phyloP scores from a whole-genome alignment of 768 basidiomycete genomes.

The Xanthoconium stramineum region DNA sequence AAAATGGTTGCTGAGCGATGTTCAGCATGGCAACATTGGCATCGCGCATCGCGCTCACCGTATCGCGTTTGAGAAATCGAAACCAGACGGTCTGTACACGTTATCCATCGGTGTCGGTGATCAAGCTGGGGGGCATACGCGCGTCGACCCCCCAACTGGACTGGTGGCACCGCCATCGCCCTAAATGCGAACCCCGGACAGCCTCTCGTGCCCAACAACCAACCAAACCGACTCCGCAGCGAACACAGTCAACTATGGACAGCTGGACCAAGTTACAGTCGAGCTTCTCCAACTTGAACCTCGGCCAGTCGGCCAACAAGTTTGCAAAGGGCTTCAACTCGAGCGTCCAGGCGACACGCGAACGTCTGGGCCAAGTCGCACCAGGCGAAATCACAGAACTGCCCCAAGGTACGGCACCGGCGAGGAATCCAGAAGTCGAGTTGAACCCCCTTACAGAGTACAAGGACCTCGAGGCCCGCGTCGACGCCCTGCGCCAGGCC shows the following conservation, averaged over 20 bases:
- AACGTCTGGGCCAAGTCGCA: slow-evolving; percentile 86
- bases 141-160: slow-evolving; percentile 6
- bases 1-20: slow-evolving; percentile 60
- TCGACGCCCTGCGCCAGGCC: slow-evolving; percentile 83
- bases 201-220: neutral
- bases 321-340: slow-evolving; percentile 77
- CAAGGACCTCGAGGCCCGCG: slow-evolving; percentile 91
- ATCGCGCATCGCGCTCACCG: slow-evolving; percentile 42
- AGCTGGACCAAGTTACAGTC: slow-evolving; percentile 68
- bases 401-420: slow-evolving; percentile 59
- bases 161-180: slow-evolving; percentile 18
- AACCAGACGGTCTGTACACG: slow-evolving; percentile 54
- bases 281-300: slow-evolving; percentile 60
- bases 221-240: neutral
- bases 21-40: neutral
- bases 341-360: slow-evolving; percentile 81
- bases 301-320: slow-evolving; percentile 73
- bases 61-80: slow-evolving; percentile 74
- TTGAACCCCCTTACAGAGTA: slow-evolving; percentile 61
- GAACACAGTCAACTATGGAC: slow-evolving; percentile 34
- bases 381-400: slow-evolving; percentile 94
- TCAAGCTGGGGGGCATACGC: slow-evolving; percentile 24
- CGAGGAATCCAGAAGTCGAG: no score
- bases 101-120: slow-evolving; percentile 38
- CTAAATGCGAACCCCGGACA: neutral